Evolutionary conservation across 2,329 filamentous ascomycete species (phyloP).

Genomic region (Ampelomyces quisqualis): DNA sequence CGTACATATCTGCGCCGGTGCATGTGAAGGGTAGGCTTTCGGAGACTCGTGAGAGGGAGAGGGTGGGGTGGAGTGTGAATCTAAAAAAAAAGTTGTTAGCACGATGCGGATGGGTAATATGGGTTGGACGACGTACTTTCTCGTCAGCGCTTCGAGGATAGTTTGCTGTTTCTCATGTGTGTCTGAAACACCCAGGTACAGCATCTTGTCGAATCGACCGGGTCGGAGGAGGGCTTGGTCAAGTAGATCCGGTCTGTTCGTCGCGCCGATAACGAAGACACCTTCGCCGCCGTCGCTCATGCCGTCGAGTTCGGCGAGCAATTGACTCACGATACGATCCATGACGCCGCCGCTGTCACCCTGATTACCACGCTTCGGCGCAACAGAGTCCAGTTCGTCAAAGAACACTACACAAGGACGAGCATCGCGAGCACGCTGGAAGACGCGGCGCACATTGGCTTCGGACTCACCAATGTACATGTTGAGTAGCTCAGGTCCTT

Average conservation of each 20-base stretch:
- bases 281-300: conserved; percentile 89
- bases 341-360: conserved; percentile 97
- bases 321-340: conserved; percentile 94
- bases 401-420: conserved; percentile 91
- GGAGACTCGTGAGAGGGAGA: conserved; percentile 75
- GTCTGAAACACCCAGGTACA: conserved; percentile 94
- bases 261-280: conserved; percentile 95
- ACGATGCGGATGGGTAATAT: neutral
- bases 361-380: conserved; percentile 94
- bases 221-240: conserved; percentile 87
- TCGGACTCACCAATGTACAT: conserved; percentile 97
- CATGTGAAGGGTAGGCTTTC: conserved; percentile 87
- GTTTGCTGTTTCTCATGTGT: conserved; percentile 95
- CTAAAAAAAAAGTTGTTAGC: conserved; percentile 47
- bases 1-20: conserved; percentile 96
- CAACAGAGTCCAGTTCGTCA: conserved; percentile 88
- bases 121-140: conserved; percentile 70
- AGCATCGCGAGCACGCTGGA: conserved; percentile 82
- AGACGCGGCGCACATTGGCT: conserved; percentile 85
- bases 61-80: conserved; percentile 77
- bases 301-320: conserved; percentile 91
- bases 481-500: conserved; percentile 86
- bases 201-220: conserved; percentile 96
- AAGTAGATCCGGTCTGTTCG: conserved; percentile 88
- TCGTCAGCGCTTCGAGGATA: conserved; percentile 88